These are phyloP conservation scores for Aurinia saxatilis DNA, from an alignment of 345 rosid genomes.

Conservation along the genomic window DNA sequence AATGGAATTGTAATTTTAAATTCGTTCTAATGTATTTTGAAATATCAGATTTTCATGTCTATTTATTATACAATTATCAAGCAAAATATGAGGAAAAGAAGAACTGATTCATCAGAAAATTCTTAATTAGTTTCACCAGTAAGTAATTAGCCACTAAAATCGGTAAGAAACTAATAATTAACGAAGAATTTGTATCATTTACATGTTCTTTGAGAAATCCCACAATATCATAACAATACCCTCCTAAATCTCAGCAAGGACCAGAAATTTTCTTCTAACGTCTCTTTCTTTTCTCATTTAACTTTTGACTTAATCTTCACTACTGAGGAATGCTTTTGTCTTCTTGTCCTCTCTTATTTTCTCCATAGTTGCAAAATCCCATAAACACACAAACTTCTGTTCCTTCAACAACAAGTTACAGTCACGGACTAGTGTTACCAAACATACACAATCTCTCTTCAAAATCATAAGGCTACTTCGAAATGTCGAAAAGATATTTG, in stretches of 20 bases:
- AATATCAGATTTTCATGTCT: not conserved
- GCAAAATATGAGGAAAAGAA: not conserved
- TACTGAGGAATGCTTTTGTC: not conserved
- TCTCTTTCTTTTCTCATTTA: not conserved
- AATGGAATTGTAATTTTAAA: not conserved
- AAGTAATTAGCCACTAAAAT: not conserved
- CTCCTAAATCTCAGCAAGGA: slow-evolving; percentile 14
- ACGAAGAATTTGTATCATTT: not conserved
- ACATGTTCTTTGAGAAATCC: slow-evolving; percentile 8
- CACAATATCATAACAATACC: slow-evolving; percentile 17
- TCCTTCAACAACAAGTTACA: slow-evolving; percentile 3
- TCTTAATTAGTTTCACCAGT: not conserved
- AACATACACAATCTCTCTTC: not conserved
- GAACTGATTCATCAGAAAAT: not conserved
- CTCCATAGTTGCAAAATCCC: not conserved
- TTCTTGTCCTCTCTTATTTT: not conserved
- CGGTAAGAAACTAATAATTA: not conserved
- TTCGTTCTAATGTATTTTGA: no score
- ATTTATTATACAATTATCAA: not conserved
- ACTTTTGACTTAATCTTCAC: slow-evolving; percentile 6
- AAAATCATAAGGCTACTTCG: not conserved
- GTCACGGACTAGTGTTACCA: not conserved
- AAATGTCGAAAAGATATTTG: slow-evolving; percentile 11
- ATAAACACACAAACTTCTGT: not conserved
- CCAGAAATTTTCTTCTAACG: slow-evolving; percentile 16